Base-by-base conservation (phyloP, 1,139 yeast genomes). In the Geotrichum klebahnii region DNA sequence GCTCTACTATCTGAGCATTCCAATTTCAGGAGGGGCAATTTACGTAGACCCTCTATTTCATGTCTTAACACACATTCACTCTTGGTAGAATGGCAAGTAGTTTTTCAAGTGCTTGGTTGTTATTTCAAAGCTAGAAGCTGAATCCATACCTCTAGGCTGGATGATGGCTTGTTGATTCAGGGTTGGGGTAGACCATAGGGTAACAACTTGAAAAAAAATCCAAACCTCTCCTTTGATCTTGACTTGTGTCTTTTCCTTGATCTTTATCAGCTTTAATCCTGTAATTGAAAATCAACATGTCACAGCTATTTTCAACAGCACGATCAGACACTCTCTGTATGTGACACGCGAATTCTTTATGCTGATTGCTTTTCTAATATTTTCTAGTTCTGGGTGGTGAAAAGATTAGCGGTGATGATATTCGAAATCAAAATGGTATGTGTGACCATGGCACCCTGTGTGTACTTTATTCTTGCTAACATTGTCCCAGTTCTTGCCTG, bases 381-480 rank as follows among this genome's bases (percentile, higher is more conserved):
- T 22, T 44, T 38, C 16, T 51, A 73, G 77, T 92, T 70, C 80
- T 94, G 59, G 96, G 96, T 61, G 99, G 97, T 60, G 96, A 92
- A 68, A 92, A 94, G 70, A 74, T 89, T 59, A 83, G 95, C 68
- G 98, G 98, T 53, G 96, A 90, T 64, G 98, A 94, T 66, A 86
- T 94, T 59, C 83, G 98, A 64, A 86, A 88, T 66, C 98, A 94
- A 70, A 92, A 94, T 64, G 96, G 68, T 64, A 54, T 29, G 64
- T 54, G 19, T 34, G 33, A 31, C 22, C 28, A 28, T 29, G 19
- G 31, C 35, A 16, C 34, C 20, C 20, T n/a, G 46, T 34, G 33
- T 44, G 51, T 28, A 36, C 10, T 29, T 10, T 24, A 14, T 19
- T 31, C 12, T 10, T 23, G 5, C 33, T 19, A 46, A 28, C 40